A percentile compares a stretch with the other conserved stretches of the same genome.
phyloP scores from a whole-genome alignment of 2,329 filamentous ascomycete species.

The Cyphellophora attinorum region DNA sequence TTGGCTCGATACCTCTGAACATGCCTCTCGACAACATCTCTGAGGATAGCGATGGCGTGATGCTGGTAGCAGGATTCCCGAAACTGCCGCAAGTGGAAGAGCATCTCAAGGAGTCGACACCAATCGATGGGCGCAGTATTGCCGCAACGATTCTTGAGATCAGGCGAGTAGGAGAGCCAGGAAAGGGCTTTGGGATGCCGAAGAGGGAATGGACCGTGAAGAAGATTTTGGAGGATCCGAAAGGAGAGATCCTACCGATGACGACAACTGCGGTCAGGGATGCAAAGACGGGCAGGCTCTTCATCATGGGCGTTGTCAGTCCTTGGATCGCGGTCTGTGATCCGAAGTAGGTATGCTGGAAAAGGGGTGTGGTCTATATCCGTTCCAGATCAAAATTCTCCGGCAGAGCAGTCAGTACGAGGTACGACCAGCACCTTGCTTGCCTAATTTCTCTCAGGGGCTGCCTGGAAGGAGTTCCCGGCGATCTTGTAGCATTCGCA shows the following conservation, averaged over 20 bases:
- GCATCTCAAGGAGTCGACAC: slow-evolving; percentile 8
- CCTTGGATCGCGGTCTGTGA: not conserved
- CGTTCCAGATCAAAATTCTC: too few species aligned
- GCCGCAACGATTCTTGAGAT: slow-evolving; percentile 15
- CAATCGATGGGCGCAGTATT: slow-evolving; percentile 15
- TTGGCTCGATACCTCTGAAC: slow-evolving; percentile 19
- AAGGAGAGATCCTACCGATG: slow-evolving; percentile 19
- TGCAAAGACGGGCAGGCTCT: slow-evolving; percentile 22
- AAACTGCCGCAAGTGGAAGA: slow-evolving; percentile 16
- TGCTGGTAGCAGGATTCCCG: slow-evolving; percentile 25
- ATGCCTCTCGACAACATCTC: slow-evolving; percentile 27
- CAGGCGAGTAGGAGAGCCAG: slow-evolving; percentile 10
- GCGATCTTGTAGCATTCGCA: too few species aligned
- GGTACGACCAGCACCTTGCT: too few species aligned
- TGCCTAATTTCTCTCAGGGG: too few species aligned
- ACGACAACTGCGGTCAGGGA: slow-evolving; percentile 23
- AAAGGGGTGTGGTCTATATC: too few species aligned
- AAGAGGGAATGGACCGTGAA: slow-evolving; percentile 16
- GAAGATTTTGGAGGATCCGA: slow-evolving; percentile 27
- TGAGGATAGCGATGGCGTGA: slow-evolving; percentile 26
- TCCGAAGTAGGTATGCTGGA: too few species aligned
- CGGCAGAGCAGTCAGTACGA: too few species aligned
- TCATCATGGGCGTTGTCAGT: slow-evolving; percentile 18
- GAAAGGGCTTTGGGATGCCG: too few species aligned
- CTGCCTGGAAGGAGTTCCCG: too few species aligned